These are phyloP conservation scores for Hypericum perforatum DNA, from an alignment of 345 rosid genomes.

Conservation along the genomic window DNA sequence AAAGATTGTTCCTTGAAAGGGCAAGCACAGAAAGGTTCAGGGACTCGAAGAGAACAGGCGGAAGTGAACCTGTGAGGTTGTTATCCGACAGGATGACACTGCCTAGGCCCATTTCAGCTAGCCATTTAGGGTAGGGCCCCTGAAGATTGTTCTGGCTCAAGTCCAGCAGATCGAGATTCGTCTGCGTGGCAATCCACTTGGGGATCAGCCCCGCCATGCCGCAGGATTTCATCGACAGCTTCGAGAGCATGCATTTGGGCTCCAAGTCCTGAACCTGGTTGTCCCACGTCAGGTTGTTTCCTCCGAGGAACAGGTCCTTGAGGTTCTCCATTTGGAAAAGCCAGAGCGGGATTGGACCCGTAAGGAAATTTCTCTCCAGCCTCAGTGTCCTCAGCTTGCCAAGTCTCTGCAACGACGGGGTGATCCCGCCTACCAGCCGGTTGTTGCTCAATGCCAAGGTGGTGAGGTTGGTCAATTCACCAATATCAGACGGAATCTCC, in stretches of 20 bases:
- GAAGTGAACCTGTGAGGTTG: constrained; percentile 32
- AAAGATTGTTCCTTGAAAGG: constrained; percentile 33
- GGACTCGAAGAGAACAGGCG: constrained; percentile 27
- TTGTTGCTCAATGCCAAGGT: constrained; percentile 19
- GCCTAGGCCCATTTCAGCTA: constrained; percentile 23
- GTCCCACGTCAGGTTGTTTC: constrained; percentile 35
- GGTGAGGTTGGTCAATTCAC: constrained; percentile 20
- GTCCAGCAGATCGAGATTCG: constrained; percentile 21
- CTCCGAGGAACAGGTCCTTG: constrained; percentile 22
- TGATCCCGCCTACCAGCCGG: constrained; percentile 26
- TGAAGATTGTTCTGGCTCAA: constrained; percentile 33
- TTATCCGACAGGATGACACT: constrained; percentile 29
- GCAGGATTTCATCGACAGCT: constrained; percentile 32
- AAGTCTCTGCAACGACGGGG: constrained; percentile 23
- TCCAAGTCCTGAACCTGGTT: constrained; percentile 12
- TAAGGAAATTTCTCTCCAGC: constrained; percentile 22
- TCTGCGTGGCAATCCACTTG: constrained; percentile 32
- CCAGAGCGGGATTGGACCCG: constrained; percentile 32
- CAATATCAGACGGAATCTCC: constrained; percentile 24
- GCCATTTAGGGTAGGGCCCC: constrained; percentile 31
- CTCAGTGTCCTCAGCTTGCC: constrained; percentile 21
- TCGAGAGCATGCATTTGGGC: constrained; percentile 18
- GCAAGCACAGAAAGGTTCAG: constrained; percentile 13
- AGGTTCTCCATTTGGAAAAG: constrained; percentile 28
- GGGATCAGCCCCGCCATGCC: constrained; percentile 29